Evolutionary conservation across 2,329 filamentous ascomycete genomes (phyloP).

Genomic region (Eutypa lata): DNA sequence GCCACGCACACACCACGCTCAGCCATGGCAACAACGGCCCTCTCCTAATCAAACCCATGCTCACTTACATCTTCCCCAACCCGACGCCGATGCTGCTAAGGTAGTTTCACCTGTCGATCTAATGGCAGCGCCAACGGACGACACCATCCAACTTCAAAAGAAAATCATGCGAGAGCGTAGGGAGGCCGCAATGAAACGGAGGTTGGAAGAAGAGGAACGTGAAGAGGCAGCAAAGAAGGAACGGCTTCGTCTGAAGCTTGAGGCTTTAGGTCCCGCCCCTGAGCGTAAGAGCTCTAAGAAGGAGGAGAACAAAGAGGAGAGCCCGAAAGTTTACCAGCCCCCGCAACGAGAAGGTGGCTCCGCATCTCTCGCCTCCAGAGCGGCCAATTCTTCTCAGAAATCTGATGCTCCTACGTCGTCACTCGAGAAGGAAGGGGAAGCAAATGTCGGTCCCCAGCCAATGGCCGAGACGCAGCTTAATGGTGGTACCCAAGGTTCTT

Average conservation of each 20-base stretch:
- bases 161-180: constrained; percentile 71
- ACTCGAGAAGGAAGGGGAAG: background rate
- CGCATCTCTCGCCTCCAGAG: constrained; percentile 17
- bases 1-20: constrained; percentile 28
- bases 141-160: constrained; percentile 62
- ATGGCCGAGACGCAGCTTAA: constrained; percentile 31
- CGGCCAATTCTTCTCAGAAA: constrained; percentile 3
- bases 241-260: constrained; percentile 69
- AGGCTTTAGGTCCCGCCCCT: constrained; percentile 63
- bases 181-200: constrained; percentile 66
- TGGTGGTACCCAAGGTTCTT: constrained; percentile 33
- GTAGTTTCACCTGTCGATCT: constrained; percentile 10
- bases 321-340: constrained; percentile 5
- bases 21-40: constrained; percentile 38
- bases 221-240: constrained; percentile 71
- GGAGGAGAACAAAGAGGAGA: constrained; percentile 39
- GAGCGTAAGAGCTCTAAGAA: constrained; percentile 59
- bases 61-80: constrained; percentile 35
- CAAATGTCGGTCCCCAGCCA: constrained; percentile 5
- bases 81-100: constrained; percentile 20
- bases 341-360: constrained; percentile 18
- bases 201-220: constrained; percentile 65
- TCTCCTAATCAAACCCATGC: constrained; percentile 43
- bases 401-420: background rate
- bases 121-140: constrained; percentile 32